Conservation (phyloP, 768 basidiomycete species). For the Phylloporus sp. region DNA sequence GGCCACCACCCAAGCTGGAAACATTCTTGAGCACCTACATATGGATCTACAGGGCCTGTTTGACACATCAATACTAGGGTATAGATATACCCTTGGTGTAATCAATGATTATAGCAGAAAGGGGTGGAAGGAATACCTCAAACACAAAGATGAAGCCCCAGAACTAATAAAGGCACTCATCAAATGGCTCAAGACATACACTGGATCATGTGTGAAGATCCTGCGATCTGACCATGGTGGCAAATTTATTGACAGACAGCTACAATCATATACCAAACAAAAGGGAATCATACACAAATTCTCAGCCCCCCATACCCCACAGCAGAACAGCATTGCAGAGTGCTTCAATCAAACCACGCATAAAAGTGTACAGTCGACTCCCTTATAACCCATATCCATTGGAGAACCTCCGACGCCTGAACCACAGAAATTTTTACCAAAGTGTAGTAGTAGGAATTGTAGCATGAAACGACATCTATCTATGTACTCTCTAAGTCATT, state of each 20-base stretch:
- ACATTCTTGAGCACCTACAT: no score
- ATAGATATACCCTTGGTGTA: neutral
- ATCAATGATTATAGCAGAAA: constrained; percentile 9
- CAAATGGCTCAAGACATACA: neutral
- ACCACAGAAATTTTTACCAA: no score
- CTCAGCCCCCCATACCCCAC: neutral
- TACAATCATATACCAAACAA: neutral
- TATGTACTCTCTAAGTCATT: no score
- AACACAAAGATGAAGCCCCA: neutral
- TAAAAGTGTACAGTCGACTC: constrained; percentile 17
- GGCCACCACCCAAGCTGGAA: no score
- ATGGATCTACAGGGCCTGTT: no score
- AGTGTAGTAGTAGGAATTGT: no score
- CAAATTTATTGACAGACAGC: neutral
- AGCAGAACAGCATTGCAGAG: neutral
- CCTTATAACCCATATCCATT: no score
- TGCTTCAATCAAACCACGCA: constrained; percentile 25
- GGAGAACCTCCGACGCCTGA: no score
- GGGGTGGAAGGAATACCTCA: constrained; percentile 11
- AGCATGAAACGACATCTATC: no score
- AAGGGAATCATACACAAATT: neutral
- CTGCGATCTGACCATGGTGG: neutral
- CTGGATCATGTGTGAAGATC: neutral
- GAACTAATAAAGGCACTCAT: constrained; percentile 1
- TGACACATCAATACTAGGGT: constrained; percentile 1